Percentiles rank a stretch among this genome's conserved stretches.
These are phyloP conservation scores for Saturnispora ahearnii DNA, from an alignment of 805 yeast genomes.

Conservation along the genomic window DNA sequence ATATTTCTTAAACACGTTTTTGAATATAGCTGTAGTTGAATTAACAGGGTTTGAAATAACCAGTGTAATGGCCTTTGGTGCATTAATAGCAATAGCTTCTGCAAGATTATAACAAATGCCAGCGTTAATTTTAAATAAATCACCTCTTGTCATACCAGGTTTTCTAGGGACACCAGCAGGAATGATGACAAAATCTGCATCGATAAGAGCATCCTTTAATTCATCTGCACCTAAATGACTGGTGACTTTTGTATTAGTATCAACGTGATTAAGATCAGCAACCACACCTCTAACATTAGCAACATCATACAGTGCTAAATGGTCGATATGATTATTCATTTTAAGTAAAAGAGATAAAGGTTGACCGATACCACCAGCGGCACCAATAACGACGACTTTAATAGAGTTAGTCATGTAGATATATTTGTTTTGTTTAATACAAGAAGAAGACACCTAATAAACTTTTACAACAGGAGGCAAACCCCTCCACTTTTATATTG, in stretches of 20 bases:
- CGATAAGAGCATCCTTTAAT: constrained; percentile 35
- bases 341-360: constrained; percentile 44
- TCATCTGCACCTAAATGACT: constrained; percentile 27
- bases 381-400: constrained; percentile 78
- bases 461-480: background rate
- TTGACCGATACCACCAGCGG: constrained; percentile 72
- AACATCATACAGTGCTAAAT: constrained; percentile 44
- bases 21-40: constrained; percentile 85
- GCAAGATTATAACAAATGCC: constrained; percentile 69
- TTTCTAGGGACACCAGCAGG: constrained; percentile 60
- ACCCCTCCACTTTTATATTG: background rate
- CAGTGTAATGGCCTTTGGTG: constrained; percentile 69
- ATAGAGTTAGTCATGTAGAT: background rate
- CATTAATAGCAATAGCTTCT: constrained; percentile 58
- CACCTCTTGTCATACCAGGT: constrained; percentile 60
- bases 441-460: no score
- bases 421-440: background rate
- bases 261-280: constrained; percentile 46
- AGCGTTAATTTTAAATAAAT: constrained; percentile 50
- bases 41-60: constrained; percentile 91
- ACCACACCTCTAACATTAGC: constrained; percentile 50
- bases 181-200: constrained; percentile 41
- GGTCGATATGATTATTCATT: constrained; percentile 35
- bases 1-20: constrained; percentile 61
- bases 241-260: constrained; percentile 37